Conservation (phyloP, 768 basidiomycete species). For the Serendipita indica region DNA sequence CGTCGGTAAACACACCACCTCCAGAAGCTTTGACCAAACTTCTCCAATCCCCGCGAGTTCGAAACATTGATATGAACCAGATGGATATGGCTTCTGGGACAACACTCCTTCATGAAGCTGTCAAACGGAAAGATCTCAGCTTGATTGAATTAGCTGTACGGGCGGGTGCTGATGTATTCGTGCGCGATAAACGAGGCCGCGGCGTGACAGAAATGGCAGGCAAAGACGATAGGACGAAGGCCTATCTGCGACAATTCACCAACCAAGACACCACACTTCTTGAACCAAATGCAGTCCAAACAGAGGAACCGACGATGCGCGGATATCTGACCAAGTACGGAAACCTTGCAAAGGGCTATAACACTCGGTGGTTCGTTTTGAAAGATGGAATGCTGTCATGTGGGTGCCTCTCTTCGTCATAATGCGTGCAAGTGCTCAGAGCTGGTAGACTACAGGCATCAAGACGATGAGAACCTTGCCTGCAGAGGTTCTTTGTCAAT, state of each 20-base stretch:
- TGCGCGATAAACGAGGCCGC: conserved; percentile 60
- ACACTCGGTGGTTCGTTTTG: conserved; percentile 83
- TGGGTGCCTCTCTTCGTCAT: conserved; percentile 25
- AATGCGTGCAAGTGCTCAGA: background rate
- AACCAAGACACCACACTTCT: conserved; percentile 69
- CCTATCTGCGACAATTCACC: conserved; percentile 70
- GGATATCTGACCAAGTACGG: conserved; percentile 86
- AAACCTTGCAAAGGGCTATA: conserved; percentile 83
- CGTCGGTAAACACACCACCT: conserved; percentile 27
- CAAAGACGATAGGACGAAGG: conserved; percentile 67
- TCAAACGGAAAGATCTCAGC: conserved; percentile 60
- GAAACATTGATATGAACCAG: conserved; percentile 61
- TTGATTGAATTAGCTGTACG: conserved; percentile 73
- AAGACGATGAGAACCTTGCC: conserved; percentile 77
- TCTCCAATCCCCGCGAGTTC: conserved; percentile 52
- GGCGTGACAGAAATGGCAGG: conserved; percentile 48
- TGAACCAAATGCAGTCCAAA: conserved; percentile 23
- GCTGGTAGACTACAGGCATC: conserved; percentile 57
- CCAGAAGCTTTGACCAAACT: conserved; percentile 35
- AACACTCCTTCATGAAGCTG: conserved; percentile 77
- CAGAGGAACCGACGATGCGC: conserved; percentile 45
- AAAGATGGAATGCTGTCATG: conserved; percentile 76
- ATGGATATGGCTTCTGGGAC: conserved; percentile 66
- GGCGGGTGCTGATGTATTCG: conserved; percentile 81
- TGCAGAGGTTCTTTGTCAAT: conserved; percentile 81